Evolutionary conservation across 1,284 basidiomycete genomes (phyloP).

Genomic region (Microbotryum lychnidis-dioicae): DNA sequence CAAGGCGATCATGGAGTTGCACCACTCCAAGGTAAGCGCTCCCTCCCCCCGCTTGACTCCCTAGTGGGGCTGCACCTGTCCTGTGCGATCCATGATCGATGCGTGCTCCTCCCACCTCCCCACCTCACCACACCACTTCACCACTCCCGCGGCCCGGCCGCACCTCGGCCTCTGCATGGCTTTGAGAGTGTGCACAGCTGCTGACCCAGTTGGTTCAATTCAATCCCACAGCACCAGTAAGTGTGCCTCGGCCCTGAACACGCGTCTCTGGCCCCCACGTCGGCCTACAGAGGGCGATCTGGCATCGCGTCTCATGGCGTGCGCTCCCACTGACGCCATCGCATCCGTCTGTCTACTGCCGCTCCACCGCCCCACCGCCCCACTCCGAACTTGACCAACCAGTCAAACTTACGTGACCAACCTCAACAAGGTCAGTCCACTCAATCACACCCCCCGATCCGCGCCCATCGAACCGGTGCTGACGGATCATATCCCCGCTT

Average conservation of each 20-base stretch:
- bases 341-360: conserved; percentile 75
- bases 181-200: no score
- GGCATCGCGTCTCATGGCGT: no score
- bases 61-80: not conserved
- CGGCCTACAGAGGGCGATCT: conserved; percentile 31
- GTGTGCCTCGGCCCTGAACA: conserved; percentile 48
- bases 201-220: not conserved
- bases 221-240: conserved; percentile 34
- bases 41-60: not conserved
- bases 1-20: conserved; percentile 1
- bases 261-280: conserved; percentile 67
- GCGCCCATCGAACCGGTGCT: conserved; percentile 13
- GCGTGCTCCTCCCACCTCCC: no score
- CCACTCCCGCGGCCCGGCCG: no score
- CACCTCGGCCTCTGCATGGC: no score
- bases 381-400: not conserved
- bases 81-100: not conserved
- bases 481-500: not conserved
- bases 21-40: conserved; percentile 4
- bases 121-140: no score
- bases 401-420: conserved; percentile 23
- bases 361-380: conserved; percentile 86
- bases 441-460: no score
- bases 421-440: conserved; percentile 19
- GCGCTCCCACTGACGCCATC: conserved; percentile 59